Conservation (phyloP, 441 rosid species). For the Omphalea diandra region DNA sequence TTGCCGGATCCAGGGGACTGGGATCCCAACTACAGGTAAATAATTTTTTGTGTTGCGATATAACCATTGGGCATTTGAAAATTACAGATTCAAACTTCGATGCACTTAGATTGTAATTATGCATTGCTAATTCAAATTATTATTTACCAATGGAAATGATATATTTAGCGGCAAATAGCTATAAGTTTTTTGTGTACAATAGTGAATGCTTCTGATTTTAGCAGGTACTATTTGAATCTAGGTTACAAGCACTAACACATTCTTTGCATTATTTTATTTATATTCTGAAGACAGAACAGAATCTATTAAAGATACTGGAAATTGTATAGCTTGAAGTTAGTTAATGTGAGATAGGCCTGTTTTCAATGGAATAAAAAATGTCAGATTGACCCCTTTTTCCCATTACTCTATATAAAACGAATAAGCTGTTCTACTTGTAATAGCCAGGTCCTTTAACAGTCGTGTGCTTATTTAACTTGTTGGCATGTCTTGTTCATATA, state of each 20-base stretch:
- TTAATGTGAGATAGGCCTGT: neutral
- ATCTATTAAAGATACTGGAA: neutral
- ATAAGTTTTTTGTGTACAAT: neutral
- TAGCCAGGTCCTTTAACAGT: no score
- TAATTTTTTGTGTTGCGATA: neutral
- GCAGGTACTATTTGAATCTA: neutral
- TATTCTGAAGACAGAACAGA: neutral
- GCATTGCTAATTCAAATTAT: neutral
- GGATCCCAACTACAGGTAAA: constrained; percentile 99
- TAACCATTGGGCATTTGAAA: neutral
- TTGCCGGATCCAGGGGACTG: constrained; percentile 98
- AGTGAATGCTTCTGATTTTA: neutral
- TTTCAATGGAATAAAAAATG: neutral
- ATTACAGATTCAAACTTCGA: neutral
- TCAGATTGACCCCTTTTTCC: neutral
- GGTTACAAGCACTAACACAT: neutral
- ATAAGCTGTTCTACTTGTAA: no score
- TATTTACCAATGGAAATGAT: neutral
- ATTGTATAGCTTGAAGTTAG: neutral
- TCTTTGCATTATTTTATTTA: neutral
- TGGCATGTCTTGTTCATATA: constrained; percentile 28
- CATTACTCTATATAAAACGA: neutral
- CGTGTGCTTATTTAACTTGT: constrained; percentile 12
- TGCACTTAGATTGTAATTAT: neutral
- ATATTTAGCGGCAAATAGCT: neutral